Conservation (phyloP, 345 rosid species). For the Linum usitatissimum region DNA sequence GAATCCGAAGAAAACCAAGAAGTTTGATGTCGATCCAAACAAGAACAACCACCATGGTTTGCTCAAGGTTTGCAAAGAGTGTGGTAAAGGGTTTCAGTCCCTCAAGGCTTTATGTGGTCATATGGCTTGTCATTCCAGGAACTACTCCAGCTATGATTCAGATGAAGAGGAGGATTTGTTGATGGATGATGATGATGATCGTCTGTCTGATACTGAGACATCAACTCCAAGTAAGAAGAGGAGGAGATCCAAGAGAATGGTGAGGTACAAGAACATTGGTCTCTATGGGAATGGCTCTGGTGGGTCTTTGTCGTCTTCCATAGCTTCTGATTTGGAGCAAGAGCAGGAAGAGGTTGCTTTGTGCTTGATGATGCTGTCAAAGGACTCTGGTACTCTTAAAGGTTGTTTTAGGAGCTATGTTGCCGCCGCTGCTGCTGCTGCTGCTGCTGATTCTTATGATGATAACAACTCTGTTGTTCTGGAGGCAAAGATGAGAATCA, state of each 20-base stretch:
- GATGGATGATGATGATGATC: slow-evolving; percentile 32
- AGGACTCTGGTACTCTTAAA: slow-evolving; percentile 43
- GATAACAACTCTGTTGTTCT: slow-evolving; percentile 54
- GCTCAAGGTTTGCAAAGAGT: slow-evolving; percentile 50
- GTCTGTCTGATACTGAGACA: slow-evolving; percentile 61
- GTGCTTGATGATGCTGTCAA: slow-evolving; percentile 80
- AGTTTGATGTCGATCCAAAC: slow-evolving; percentile 37
- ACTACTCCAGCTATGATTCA: slow-evolving; percentile 19
- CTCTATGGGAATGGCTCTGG: slow-evolving; percentile 13
- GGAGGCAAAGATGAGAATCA: slow-evolving; percentile 42
- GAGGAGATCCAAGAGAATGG: slow-evolving; percentile 50
- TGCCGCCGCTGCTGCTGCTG: not conserved
- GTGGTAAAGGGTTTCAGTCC: slow-evolving; percentile 77
- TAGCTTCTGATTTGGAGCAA: slow-evolving; percentile 53
- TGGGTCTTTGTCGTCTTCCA: slow-evolving; percentile 20
- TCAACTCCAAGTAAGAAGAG: slow-evolving; percentile 45
- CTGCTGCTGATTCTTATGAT: slow-evolving; percentile 49
- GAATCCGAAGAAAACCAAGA: slow-evolving; percentile 56
- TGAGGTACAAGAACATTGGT: slow-evolving; percentile 29
- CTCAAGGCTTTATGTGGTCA: slow-evolving; percentile 89
- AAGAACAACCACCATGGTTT: slow-evolving; percentile 9
- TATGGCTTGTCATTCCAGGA: slow-evolving; percentile 80
- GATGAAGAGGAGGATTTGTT: slow-evolving; percentile 21
- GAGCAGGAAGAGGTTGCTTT: slow-evolving; percentile 70
- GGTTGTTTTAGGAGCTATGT: slow-evolving; percentile 36